Conservation (phyloP, 257 asterid species). For the Solanum dulcamara region DNA sequence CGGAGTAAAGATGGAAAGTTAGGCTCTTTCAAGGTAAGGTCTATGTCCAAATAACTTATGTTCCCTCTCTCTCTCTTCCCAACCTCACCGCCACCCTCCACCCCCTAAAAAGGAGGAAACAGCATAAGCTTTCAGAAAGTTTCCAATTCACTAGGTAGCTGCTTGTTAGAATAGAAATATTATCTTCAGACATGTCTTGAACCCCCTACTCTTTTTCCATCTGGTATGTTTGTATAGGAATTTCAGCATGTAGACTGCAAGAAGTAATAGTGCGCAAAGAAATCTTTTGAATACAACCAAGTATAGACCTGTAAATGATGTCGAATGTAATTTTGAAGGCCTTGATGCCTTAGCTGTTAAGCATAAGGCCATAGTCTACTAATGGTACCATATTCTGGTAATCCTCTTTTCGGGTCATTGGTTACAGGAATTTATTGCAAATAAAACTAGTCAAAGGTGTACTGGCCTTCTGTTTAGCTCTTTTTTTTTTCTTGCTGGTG, state of each 20-base stretch:
- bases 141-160: background rate
- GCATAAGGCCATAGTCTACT: background rate
- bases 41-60: background rate
- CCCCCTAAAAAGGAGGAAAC: background rate
- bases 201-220: background rate
- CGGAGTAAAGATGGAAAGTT: conserved; percentile 77
- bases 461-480: background rate
- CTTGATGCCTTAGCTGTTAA: background rate
- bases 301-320: background rate
- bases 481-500: background rate
- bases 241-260: background rate
- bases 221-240: background rate
- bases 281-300: background rate
- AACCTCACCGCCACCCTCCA: background rate
- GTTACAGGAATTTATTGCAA: background rate
- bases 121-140: background rate
- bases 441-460: background rate
- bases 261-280: background rate
- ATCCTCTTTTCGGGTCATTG: background rate
- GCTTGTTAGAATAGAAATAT: background rate
- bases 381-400: background rate
- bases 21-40: conserved; percentile 75
- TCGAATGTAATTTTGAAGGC: background rate
- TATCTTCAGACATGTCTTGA: background rate
- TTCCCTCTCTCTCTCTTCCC: background rate